Conservation (phyloP, 805 yeast species). For the Millerago galiae region DNA sequence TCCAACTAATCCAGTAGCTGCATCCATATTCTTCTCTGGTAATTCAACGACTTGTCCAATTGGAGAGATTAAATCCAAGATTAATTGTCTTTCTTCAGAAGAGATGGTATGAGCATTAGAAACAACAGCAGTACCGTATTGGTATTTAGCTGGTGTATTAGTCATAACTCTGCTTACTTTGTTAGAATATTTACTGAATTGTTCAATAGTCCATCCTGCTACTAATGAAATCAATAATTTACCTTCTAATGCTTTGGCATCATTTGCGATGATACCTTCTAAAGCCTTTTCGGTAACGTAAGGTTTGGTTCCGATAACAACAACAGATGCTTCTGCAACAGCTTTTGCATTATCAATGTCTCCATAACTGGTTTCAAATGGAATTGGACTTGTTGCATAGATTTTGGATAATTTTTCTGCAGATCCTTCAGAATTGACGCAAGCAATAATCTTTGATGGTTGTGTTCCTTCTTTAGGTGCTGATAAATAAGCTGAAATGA, state of each 20-base stretch:
- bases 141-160: slow-evolving; percentile 91
- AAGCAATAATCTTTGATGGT: slow-evolving; percentile 73
- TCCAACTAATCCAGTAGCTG: slow-evolving; percentile 91
- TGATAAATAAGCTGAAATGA: slow-evolving; percentile 68
- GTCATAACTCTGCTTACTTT: slow-evolving; percentile 92
- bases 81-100: slow-evolving; percentile 32
- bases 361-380: slow-evolving; percentile 47
- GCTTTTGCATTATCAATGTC: slow-evolving; percentile 47
- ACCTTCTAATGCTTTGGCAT: slow-evolving; percentile 33
- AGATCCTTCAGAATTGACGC: slow-evolving; percentile 55
- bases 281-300: slow-evolving; percentile 62
- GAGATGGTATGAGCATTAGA: slow-evolving; percentile 55
- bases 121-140: slow-evolving; percentile 92
- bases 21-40: slow-evolving; percentile 93
- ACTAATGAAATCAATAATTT: slow-evolving; percentile 71
- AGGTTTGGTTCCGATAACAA: slow-evolving; percentile 87
- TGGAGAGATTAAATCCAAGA: slow-evolving; percentile 50
- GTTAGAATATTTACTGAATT: slow-evolving; percentile 44
- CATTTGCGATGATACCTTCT: slow-evolving; percentile 30
- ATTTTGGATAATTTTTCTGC: slow-evolving; percentile 41
- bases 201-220: slow-evolving; percentile 88
- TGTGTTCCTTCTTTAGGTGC: slow-evolving; percentile 34
- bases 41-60: slow-evolving; percentile 61
- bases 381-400: slow-evolving; percentile 35
- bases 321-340: slow-evolving; percentile 56